Conservation (phyloP, 2,329 filamentous ascomycete species). For the Dothiorella sarmentorum region DNA sequence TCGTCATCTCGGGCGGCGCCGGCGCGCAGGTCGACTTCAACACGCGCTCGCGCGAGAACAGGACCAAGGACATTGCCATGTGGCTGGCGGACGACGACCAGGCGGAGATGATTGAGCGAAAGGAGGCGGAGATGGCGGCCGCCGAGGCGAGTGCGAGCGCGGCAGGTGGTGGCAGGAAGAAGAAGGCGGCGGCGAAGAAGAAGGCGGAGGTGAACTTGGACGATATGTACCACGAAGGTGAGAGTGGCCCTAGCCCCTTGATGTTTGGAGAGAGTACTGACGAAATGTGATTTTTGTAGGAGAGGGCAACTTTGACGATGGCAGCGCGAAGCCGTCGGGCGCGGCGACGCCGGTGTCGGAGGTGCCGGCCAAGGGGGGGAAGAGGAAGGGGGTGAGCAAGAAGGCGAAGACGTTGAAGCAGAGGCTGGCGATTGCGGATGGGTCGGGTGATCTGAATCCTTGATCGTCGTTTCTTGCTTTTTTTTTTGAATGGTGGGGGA, state of each 20-base stretch:
- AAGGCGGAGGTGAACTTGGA: slow-evolving; percentile 68
- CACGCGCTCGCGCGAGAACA: slow-evolving; percentile 82
- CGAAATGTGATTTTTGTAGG: too few species aligned
- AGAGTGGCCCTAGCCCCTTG: slow-evolving; percentile 40
- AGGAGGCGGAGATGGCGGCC: slow-evolving; percentile 78
- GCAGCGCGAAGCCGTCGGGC: slow-evolving; percentile 75
- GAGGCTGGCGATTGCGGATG: slow-evolving; percentile 48
- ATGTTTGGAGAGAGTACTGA: too few species aligned
- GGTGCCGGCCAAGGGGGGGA: slow-evolving; percentile 44
- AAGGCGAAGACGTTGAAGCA: slow-evolving; percentile 52
- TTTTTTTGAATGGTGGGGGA: too few species aligned
- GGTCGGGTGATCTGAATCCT: slow-evolving; percentile 22
- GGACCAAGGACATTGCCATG: slow-evolving; percentile 97
- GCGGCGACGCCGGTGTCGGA: slow-evolving; percentile 73
- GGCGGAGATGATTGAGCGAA: slow-evolving; percentile 86
- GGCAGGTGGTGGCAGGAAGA: slow-evolving; percentile 45
- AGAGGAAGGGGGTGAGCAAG: slow-evolving; percentile 53
- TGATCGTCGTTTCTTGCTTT: too few species aligned
- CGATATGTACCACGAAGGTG: slow-evolving; percentile 99
- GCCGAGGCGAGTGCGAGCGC: slow-evolving; percentile 52
- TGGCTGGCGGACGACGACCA: slow-evolving; percentile 98
- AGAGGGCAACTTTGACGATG: slow-evolving; percentile 93
- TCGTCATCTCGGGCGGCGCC: slow-evolving; percentile 86
- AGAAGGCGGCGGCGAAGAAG: slow-evolving; percentile 55
- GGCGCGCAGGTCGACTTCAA: slow-evolving; percentile 92